phyloP scores from a whole-genome alignment of 1,139 yeast species.

The Nakaseomyces bracarensis region DNA sequence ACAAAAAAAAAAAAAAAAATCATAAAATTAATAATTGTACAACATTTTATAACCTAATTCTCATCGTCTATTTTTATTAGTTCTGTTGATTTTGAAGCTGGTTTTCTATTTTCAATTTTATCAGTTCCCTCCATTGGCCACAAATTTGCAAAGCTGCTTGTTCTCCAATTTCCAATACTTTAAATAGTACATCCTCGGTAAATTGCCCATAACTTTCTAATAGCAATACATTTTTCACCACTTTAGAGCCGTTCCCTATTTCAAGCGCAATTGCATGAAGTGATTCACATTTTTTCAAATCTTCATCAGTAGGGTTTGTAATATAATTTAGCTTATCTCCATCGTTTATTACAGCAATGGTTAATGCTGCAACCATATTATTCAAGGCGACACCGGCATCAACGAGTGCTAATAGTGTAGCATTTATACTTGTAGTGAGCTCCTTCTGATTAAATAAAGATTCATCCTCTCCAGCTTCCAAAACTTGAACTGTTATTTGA shows the following conservation, averaged over 20 bases:
- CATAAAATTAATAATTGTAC: too few species aligned
- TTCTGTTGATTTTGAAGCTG: constrained; percentile 1
- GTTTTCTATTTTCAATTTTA: constrained; percentile 1
- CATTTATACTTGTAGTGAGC: constrained; percentile 63
- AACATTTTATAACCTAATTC: too few species aligned
- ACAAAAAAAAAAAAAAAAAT: neutral
- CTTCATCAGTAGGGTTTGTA: constrained; percentile 38
- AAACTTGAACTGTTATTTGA: constrained; percentile 77
- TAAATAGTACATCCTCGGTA: constrained; percentile 45
- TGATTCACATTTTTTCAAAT: constrained; percentile 43
- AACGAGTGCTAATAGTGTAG: constrained; percentile 60
- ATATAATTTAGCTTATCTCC: constrained; percentile 10
- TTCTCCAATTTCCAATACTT: constrained; percentile 43
- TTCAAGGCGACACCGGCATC: constrained; percentile 72
- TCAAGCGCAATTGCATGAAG: constrained; percentile 62
- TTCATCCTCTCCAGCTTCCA: constrained; percentile 48
- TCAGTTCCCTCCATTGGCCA: constrained; percentile 1
- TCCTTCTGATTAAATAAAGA: constrained; percentile 41
- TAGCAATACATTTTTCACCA: constrained; percentile 48
- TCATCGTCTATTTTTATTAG: too few species aligned
- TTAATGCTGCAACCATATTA: constrained; percentile 51
- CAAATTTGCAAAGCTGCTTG: constrained; percentile 14
- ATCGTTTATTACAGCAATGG: constrained; percentile 36
- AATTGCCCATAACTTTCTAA: constrained; percentile 71
- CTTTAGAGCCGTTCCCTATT: constrained; percentile 38